A percentile compares a stretch with the other conserved stretches of the same genome.
These are phyloP conservation scores for Cordyceps pruinosa DNA, from an alignment of 2,329 filamentous ascomycete species.

Conservation along the genomic window DNA sequence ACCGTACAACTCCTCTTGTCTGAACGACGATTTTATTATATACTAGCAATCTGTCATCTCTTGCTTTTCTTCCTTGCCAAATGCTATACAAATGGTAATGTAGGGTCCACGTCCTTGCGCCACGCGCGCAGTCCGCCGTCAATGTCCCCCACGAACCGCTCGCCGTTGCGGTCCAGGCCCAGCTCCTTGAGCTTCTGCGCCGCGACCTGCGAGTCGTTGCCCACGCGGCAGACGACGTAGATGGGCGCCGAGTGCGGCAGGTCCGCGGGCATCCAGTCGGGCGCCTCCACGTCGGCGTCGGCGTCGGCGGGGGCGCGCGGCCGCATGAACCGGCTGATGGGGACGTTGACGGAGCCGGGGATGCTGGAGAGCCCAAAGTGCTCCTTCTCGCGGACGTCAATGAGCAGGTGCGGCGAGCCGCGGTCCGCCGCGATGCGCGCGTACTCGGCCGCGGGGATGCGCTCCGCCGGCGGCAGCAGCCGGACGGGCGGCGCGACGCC, in stretches of 20 bases:
- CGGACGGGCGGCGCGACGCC: constrained; percentile 51
- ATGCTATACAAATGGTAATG: constrained; percentile 43
- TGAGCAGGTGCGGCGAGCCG: constrained; percentile 44
- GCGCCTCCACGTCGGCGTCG: constrained; percentile 17
- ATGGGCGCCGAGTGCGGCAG: constrained; percentile 45
- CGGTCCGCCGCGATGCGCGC: constrained; percentile 22
- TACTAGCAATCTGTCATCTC: constrained; percentile 1
- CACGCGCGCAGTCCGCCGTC: constrained; percentile 65
- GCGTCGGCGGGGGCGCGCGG: constrained; percentile 16
- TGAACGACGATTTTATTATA: constrained; percentile 17
- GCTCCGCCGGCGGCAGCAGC: constrained; percentile 55
- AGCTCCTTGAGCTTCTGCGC: constrained; percentile 58
- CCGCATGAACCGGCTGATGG: constrained; percentile 48
- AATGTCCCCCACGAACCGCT: constrained; percentile 60
- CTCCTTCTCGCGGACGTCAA: constrained; percentile 80
- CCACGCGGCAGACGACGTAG: constrained; percentile 66
- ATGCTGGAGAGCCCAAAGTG: constrained; percentile 78
- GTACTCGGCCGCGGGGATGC: constrained; percentile 61
- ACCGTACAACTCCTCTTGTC: constrained; percentile 22
- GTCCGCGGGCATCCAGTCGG: constrained; percentile 32
- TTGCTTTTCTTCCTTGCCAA: neutral
- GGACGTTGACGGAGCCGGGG: constrained; percentile 67
- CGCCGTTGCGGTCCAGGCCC: constrained; percentile 44
- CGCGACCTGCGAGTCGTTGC: constrained; percentile 72
- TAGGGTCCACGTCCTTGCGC: constrained; percentile 59